Percentiles rank a stretch among this genome's conserved stretches.
Conservation (phyloP, 202 grass and related monocot genomes). For the Schoenoplectus triqueter region DNA sequence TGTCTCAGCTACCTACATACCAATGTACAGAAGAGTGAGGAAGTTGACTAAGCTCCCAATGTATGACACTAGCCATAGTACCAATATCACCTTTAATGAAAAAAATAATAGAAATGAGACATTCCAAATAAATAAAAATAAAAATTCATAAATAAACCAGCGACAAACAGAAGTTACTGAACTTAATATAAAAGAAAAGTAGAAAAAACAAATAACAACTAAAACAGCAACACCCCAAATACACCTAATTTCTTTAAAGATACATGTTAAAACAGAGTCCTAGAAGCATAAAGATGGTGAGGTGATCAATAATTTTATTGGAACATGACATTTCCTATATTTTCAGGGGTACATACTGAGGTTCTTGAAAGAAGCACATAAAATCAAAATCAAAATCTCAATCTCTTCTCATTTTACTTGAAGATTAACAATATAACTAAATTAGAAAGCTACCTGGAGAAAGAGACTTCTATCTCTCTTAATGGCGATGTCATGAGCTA, state of each 20-base stretch:
- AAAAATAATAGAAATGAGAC: background rate
- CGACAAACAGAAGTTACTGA: too few relatives aligned
- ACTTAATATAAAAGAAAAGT: too few relatives aligned
- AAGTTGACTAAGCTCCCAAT: conserved; percentile 90
- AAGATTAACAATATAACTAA: background rate
- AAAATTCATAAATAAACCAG: background rate
- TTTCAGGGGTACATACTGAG: background rate
- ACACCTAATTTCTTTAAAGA: background rate
- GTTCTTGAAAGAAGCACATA: background rate
- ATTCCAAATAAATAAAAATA: background rate
- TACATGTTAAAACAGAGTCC: background rate
- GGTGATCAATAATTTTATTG: background rate
- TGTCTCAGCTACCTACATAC: conserved; percentile 47
- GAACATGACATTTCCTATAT: background rate
- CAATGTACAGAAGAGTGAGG: conserved; percentile 89
- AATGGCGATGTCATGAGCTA: conserved; percentile 79
- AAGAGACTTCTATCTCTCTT: conserved; percentile 81
- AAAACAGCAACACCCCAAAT: background rate
- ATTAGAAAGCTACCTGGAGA: conserved; percentile 52
- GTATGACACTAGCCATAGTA: conserved; percentile 72
- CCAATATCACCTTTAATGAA: conserved; percentile 65
- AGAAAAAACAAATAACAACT: too few relatives aligned
- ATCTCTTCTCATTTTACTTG: conserved; percentile 7
- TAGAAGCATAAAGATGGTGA: conserved; percentile 7
- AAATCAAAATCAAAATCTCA: background rate